Conservation (phyloP, 495 filamentous ascomycete genomes). For the Trichoderma erinaceum region DNA sequence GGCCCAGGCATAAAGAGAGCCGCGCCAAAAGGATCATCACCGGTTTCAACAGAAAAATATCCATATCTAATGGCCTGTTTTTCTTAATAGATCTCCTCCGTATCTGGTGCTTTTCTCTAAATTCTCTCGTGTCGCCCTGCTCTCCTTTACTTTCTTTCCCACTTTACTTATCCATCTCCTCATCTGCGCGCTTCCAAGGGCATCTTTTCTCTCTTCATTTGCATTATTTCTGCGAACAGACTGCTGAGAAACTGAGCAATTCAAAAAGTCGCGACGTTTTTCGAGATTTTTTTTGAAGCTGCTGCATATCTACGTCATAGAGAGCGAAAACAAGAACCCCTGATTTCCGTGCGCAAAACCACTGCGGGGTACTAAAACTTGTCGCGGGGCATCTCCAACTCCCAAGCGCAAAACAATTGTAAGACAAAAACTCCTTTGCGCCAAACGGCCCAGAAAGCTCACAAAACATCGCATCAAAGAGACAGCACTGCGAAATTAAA, state of each 20-base stretch:
- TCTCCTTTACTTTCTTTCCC: background rate
- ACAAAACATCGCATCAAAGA: background rate
- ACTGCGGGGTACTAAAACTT: background rate
- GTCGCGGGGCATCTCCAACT: constrained; percentile 12
- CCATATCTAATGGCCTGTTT: background rate
- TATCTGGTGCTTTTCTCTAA: background rate
- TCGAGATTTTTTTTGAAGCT: background rate
- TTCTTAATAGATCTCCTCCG: background rate
- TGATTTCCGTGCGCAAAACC: background rate
- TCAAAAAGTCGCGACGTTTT: background rate
- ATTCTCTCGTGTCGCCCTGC: too few relatives aligned
- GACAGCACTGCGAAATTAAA: background rate
- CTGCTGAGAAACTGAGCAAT: too few relatives aligned
- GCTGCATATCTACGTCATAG: constrained; percentile 6
- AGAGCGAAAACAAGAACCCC: background rate
- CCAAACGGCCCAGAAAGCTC: background rate
- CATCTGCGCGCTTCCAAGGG: background rate
- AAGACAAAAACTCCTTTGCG: background rate
- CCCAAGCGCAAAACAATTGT: too few relatives aligned
- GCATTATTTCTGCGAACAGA: background rate
- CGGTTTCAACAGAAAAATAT: background rate
- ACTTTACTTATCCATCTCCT: background rate
- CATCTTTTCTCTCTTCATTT: background rate
- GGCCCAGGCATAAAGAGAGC: background rate
- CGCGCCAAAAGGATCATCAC: constrained; percentile 2